Conservation (phyloP, 2,329 filamentous ascomycete species). For the Cytospora leucostoma region DNA sequence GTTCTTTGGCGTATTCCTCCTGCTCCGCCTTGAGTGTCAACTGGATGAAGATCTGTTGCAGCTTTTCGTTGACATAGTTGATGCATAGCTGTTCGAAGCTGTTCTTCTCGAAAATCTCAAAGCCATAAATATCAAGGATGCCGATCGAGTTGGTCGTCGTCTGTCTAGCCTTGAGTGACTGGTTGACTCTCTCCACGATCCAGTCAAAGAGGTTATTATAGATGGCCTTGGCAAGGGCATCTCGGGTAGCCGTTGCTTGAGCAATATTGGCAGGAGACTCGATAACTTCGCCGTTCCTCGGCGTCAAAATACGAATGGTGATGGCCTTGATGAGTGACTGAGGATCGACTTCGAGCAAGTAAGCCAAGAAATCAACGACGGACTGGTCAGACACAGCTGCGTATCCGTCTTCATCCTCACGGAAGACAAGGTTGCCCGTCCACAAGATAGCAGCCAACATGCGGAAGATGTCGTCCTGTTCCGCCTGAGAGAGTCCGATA, state of each 20-base stretch:
- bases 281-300: constrained; percentile 65
- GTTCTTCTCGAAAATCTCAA: constrained; percentile 99
- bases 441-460: constrained; percentile 91
- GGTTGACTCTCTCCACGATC: constrained; percentile 92
- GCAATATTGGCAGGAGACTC: constrained; percentile 81
- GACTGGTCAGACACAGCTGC: constrained; percentile 85
- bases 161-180: constrained; percentile 78
- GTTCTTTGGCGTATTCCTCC: constrained; percentile 92
- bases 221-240: constrained; percentile 91
- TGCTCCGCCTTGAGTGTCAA: constrained; percentile 95
- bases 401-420: constrained; percentile 86
- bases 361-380: constrained; percentile 91
- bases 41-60: constrained; percentile 99
- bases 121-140: constrained; percentile 98
- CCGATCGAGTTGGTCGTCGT: constrained; percentile 82
- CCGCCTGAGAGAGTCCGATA: constrained; percentile 82
- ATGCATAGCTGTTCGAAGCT: constrained; percentile 99
- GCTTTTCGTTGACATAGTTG: constrained; percentile 99
- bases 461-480: constrained; percentile 96
- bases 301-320: constrained; percentile 81
- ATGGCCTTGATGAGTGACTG: constrained; percentile 81
- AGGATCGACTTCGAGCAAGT: constrained; percentile 84
- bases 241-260: constrained; percentile 83
- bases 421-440: constrained; percentile 92
- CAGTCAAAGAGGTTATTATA: constrained; percentile 98